Evolutionary conservation across 495 filamentous ascomycete species (phyloP).

Genomic region (Hyaloscypha hepaticicola): DNA sequence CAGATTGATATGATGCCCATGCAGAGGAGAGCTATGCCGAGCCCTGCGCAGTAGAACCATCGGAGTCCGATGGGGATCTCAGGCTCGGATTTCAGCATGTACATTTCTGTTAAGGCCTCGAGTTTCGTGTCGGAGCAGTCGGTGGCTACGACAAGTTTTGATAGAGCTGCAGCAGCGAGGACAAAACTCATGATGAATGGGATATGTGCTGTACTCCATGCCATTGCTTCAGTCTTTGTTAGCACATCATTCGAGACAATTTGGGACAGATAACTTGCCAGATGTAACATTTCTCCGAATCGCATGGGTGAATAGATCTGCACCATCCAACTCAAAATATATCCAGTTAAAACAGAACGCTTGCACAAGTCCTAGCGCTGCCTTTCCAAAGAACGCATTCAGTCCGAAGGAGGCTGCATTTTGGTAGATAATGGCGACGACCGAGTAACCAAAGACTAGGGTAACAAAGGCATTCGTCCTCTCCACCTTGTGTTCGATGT

Average conservation of each 20-base stretch:
- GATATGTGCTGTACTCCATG: constrained; percentile 46
- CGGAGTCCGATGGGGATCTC: constrained; percentile 47
- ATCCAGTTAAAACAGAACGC: constrained; percentile 63
- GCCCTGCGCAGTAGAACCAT: constrained; percentile 59
- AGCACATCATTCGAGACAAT: constrained; percentile 9
- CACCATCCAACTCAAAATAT: constrained; percentile 60
- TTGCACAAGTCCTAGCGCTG: constrained; percentile 54
- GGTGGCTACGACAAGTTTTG: constrained; percentile 51
- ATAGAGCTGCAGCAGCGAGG: constrained; percentile 50
- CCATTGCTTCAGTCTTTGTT: constrained; percentile 33
- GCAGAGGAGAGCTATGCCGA: constrained; percentile 49
- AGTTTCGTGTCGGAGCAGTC: constrained; percentile 45
- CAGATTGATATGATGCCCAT: constrained; percentile 48
- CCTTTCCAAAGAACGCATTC: constrained; percentile 62
- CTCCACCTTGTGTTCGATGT: constrained; percentile 61
- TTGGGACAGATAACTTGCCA: constrained; percentile 31
- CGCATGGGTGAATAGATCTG: constrained; percentile 54
- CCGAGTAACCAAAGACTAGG: constrained; percentile 59
- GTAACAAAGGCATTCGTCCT: constrained; percentile 59
- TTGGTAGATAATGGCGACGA: constrained; percentile 57
- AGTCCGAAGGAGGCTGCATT: constrained; percentile 45
- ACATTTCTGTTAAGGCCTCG: constrained; percentile 46
- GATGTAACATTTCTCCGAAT: constrained; percentile 48
- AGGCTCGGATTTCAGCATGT: constrained; percentile 40
- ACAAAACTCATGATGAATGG: constrained; percentile 60